Base-by-base conservation (phyloP, 345 rosid genomes). In the Kernera saxatilis region DNA sequence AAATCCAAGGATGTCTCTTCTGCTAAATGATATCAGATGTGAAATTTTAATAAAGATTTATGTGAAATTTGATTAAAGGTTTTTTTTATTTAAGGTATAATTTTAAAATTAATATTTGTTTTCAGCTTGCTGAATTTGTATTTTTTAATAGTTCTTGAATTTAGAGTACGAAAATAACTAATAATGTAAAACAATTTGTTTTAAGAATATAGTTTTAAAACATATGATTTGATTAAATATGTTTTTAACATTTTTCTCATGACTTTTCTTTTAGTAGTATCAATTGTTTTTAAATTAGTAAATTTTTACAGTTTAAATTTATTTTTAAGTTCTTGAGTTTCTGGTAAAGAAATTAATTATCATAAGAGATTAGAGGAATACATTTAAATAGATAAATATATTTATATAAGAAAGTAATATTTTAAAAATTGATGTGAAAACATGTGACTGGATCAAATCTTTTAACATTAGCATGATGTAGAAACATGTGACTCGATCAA, bases 401-500 rank as follows among this genome's bases (percentile, higher is more conserved):
- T n/a, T n/a, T n/a, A 29, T 29, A 26, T 60, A 61, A 41, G 26
- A 41, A 41, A 61, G 36, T 15, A 17, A 1, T 17, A 11, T 43
- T 61, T 46, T 41, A 41, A 43, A 43, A 60, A 5, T 1, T 44
- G 39, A 62, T 14, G 56, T 32, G n/a, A 33, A 43, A 6, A 62
- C 67, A 62, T 62, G 67, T 62, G 67, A 62, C 52, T 27, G 39
- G 25, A 62, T 62, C 52, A 62, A 62, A 62, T n/a, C n/a, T n/a
- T n/a, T n/a, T n/a, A n/a, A n/a, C n/a, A n/a, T 44, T 44, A 44
- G 53, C 6, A 62, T 18, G 40, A 18, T 62, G 7, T 62, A 5
- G 53, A 62, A 64, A 64, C 69, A 64, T 49, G 69, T 64, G 69
- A 64, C 33, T 48, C 56, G 22, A 46, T 48, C 69, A 61, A 40